Conservation (phyloP, 2,329 filamentous ascomycete genomes). For the Harringtonia aguacate region DNA sequence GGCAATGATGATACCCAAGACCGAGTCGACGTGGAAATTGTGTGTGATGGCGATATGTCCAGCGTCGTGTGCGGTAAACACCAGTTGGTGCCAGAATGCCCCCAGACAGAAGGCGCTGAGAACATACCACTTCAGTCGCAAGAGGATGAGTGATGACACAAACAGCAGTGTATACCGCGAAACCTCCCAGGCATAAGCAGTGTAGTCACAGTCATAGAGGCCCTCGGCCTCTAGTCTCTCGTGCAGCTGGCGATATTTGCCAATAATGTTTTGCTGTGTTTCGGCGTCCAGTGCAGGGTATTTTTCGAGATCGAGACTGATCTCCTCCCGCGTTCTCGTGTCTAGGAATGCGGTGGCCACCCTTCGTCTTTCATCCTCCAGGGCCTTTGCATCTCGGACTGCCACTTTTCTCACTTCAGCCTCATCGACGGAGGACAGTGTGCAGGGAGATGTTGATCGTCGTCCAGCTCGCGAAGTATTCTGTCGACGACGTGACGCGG, state of each 20-base stretch:
- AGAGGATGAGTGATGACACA: slow-evolving; percentile 45
- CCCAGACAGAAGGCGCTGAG: slow-evolving; percentile 67
- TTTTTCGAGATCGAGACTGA: slow-evolving; percentile 63
- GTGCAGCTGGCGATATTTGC: slow-evolving; percentile 73
- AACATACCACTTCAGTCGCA: slow-evolving; percentile 55
- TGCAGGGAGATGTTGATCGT: slow-evolving; percentile 44
- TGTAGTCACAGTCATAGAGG: slow-evolving; percentile 77
- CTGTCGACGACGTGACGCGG: not conserved
- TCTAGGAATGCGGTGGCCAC: slow-evolving; percentile 53
- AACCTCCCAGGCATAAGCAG: slow-evolving; percentile 64
- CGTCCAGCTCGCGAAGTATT: not conserved
- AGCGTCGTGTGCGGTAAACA: slow-evolving; percentile 89
- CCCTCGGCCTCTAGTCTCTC: slow-evolving; percentile 61
- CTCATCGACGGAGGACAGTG: slow-evolving; percentile 34
- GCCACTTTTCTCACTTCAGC: slow-evolving; percentile 21
- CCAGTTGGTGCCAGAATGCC: slow-evolving; percentile 84
- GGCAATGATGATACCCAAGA: slow-evolving; percentile 82
- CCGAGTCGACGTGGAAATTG: slow-evolving; percentile 68
- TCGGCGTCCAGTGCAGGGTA: slow-evolving; percentile 68
- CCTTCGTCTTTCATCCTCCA: not conserved
- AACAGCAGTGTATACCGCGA: slow-evolving; percentile 63
- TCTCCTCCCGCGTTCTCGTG: slow-evolving; percentile 60
- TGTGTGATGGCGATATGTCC: slow-evolving; percentile 98
- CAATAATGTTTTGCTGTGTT: slow-evolving; percentile 66
- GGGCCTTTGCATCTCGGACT: not conserved